Base-by-base conservation (phyloP, 768 basidiomycete species). In the Galerina sulciceps region DNA sequence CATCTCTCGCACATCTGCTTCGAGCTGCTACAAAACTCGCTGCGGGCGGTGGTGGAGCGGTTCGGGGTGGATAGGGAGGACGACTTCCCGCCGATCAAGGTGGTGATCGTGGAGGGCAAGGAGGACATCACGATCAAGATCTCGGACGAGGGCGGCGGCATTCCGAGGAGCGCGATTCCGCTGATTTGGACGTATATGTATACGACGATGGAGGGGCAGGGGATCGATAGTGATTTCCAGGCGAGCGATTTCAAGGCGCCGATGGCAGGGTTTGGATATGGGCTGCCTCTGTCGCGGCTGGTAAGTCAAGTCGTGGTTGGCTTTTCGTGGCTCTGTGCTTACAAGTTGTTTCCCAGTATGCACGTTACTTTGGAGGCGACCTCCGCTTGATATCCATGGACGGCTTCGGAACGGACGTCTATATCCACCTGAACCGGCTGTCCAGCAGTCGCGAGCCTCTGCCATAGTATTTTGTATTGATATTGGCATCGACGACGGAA, bases 91-190 rank as follows among this genome's bases (percentile, higher is more conserved):
- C 89, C 94, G 0, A 96, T 96, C 78, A 94, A 93, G 74, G 91
- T 96, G 48, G 85, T 98, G 57, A 96, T 97, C 36, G 93, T 96
- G 1, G 95, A 96, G 70, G 96, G 96, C n/a, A 92, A 88, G 62
- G 96, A 98, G 70, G 96, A 99, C 68, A 97, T 99, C 67, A 99
- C 96, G 2, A 94, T 99, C 83, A 99, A 99, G 83, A 97, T 99
- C 59, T 89, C 87, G 1, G 96, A 99, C 69, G 96, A 99, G 72
- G 96, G 96, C 3, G 96, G 96, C 0, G 95, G 96, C 0, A 99
- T 99, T 55, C 85, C 94, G 22, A 74, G 94, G 78, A 75, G 89
- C 60, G 93, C 93, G 0, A 90, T 99, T 14, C 94, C 95, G 8
- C 81, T 96, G 45, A 96, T 99, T 53, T 99, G 97, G 97, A 99